Base-by-base conservation (phyloP, 169 alveolate genomes). In the Perkinsus chesapeaki region DNA sequence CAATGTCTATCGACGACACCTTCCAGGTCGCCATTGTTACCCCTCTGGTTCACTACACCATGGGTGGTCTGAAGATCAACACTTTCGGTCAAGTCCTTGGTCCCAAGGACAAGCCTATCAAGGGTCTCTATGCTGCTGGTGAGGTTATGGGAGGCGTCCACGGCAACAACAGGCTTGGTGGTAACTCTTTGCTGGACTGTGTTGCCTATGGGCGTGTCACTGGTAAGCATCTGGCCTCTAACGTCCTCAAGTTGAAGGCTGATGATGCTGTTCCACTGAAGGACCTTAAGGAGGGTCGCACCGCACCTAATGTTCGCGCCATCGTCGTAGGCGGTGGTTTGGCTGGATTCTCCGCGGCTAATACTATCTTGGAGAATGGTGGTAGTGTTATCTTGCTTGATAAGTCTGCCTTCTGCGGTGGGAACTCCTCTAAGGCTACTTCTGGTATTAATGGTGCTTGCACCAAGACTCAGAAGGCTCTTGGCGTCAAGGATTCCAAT, bases 41-140 rank as follows among this genome's bases (percentile, higher is more conserved):
- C 9, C 97, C 97, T 31, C 93, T 95, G 60, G 94, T 94, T 37
- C 96, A 93, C 93, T 95, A 96, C 94, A 92, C 95, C 92, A 92
- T 96, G 94, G 97, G 97, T 72, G 97, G 97, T 73, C 39, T 96
- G 92, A 91, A 92, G 94, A 95, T 96, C 39, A 94, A 92, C 94
- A 92, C 93, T 43, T 93, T 92, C 91, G 93, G 95, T 23, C 95
- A 95, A 91, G 92, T 95, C 48, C 47, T 96, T n/a, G 95, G 95
- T 73, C 39, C 92, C 73, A 91, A 94, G 94, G 95, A 94, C 91
- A 39, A 91, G 23, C 73, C 93, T 19, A 94, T 95, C 92, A 92
- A 94, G 39, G 95, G 95, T 31, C 94, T 95, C 91, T 95, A 93
- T 82, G 96, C 93, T 5, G 95, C 96, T 0, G 96, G 96, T 39